Conservation (phyloP, 768 basidiomycete species). For the Postia placenta region DNA sequence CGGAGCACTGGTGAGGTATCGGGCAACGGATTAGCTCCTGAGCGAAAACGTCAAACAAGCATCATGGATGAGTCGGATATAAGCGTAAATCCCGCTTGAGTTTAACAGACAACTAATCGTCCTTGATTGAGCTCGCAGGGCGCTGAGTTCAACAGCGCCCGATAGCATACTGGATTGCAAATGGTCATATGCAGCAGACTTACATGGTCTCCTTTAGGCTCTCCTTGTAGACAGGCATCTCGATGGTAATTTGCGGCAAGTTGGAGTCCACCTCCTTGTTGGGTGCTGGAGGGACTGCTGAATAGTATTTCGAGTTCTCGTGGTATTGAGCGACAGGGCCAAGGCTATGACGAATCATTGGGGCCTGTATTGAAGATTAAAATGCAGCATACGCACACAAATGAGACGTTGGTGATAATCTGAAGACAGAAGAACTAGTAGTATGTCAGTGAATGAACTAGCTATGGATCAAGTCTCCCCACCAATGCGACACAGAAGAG, state of each 20-base stretch:
- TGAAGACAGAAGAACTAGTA: slow-evolving; percentile 72
- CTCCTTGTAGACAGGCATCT: slow-evolving; percentile 89
- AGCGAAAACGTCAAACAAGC: not conserved
- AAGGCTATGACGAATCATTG: slow-evolving; percentile 33
- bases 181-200: slow-evolving; percentile 21
- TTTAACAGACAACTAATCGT: not conserved
- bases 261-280: slow-evolving; percentile 58
- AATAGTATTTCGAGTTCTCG: slow-evolving; percentile 82
- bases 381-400: slow-evolving; percentile 37
- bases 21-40: not conserved
- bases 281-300: slow-evolving; percentile 54
- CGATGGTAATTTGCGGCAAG: slow-evolving; percentile 71
- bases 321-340: slow-evolving; percentile 85
- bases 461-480: slow-evolving; percentile 1
- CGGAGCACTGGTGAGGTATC: slow-evolving; percentile 41
- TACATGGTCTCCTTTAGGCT: slow-evolving; percentile 78
- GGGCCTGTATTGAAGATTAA: slow-evolving; percentile 18
- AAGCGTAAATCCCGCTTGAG: not conserved
- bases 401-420: slow-evolving; percentile 56
- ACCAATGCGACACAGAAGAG: slow-evolving; percentile 74
- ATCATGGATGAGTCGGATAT: not conserved
- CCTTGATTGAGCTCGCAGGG: not conserved
- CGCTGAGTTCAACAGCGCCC: too few relatives aligned
- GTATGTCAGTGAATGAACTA: not conserved
- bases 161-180: too few relatives aligned